Percentiles rank a stretch among this genome's conserved stretches.
phyloP scores from a whole-genome alignment of 2,329 filamentous ascomycete species.

The Neofusicoccum umdonicola region DNA sequence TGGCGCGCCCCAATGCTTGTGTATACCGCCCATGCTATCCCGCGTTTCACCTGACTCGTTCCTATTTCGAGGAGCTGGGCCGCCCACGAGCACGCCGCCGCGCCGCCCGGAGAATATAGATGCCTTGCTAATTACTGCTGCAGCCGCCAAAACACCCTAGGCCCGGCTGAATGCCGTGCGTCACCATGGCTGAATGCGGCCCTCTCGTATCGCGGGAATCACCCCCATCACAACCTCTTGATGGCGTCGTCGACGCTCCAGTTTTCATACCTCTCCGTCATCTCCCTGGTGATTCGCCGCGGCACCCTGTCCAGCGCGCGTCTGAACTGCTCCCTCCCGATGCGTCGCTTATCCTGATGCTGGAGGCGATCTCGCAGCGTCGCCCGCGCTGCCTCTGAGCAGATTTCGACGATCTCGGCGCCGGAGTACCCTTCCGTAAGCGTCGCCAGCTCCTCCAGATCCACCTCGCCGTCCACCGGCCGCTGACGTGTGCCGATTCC shows the following conservation, averaged over 20 bases:
- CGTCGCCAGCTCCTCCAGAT: conserved; percentile 61
- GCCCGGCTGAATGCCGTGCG: background rate
- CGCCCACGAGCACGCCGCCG: background rate
- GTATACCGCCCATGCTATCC: background rate
- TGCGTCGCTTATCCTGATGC: conserved; percentile 23
- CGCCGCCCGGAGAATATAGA: background rate
- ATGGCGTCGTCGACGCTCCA: conserved; percentile 28
- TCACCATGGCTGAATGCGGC: background rate
- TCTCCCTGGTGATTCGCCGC: conserved; percentile 41
- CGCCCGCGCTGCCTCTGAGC: conserved; percentile 39
- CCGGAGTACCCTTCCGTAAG: conserved; percentile 77
- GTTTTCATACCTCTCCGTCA: conserved; percentile 42
- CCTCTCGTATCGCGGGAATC: background rate
- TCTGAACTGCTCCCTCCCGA: conserved; percentile 50
- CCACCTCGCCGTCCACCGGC: conserved; percentile 61
- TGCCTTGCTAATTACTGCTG: conserved; percentile 1
- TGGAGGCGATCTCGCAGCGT: conserved; percentile 32
- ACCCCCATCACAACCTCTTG: conserved; percentile 6
- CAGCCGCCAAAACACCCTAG: background rate
- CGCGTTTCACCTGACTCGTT: conserved; percentile 5
- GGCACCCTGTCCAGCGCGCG: conserved; percentile 42
- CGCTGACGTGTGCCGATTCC: conserved; percentile 51
- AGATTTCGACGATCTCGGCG: conserved; percentile 71
- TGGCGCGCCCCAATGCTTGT: conserved; percentile 5
- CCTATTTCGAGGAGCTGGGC: background rate